Evolutionary conservation across 2,329 filamentous ascomycete genomes (phyloP).

Genomic region (Trichoderma gracile): DNA sequence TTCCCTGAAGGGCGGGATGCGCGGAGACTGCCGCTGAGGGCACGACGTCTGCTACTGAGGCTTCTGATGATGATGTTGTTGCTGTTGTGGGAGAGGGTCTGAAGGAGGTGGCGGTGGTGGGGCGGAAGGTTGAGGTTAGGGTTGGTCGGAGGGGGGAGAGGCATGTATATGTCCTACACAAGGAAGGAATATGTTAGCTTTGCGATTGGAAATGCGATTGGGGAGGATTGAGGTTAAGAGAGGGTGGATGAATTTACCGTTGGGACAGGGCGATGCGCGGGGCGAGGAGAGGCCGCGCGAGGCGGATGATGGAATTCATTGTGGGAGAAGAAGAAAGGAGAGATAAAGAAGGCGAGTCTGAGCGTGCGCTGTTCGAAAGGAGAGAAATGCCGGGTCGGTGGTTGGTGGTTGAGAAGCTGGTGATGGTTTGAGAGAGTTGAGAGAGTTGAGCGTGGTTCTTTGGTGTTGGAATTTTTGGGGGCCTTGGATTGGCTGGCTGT

Average conservation of each 20-base stretch:
- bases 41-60: conserved; percentile 45
- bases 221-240: not conserved
- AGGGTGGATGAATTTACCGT: conserved; percentile 28
- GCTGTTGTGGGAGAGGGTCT: conserved; percentile 33
- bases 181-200: not conserved
- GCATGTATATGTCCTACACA: conserved; percentile 48
- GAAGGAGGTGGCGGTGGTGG: conserved; percentile 34
- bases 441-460: not conserved
- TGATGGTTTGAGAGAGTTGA: conserved; percentile 12
- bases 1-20: conserved; percentile 53
- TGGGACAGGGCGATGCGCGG: conserved; percentile 32
- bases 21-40: conserved; percentile 49
- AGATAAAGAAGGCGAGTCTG: not conserved
- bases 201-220: not conserved
- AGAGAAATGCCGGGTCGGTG: not conserved
- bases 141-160: conserved; percentile 54
- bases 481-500: not conserved
- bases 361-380: not conserved
- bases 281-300: conserved; percentile 35
- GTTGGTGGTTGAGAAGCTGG: not conserved
- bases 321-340: not conserved
- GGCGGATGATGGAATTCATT: conserved; percentile 37
- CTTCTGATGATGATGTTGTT: conserved; percentile 4
- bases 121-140: conserved; percentile 40
- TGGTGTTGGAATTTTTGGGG: conserved; percentile 26